Conservation (phyloP, 768 basidiomycete species). For the Rhodotorula diobovata region DNA sequence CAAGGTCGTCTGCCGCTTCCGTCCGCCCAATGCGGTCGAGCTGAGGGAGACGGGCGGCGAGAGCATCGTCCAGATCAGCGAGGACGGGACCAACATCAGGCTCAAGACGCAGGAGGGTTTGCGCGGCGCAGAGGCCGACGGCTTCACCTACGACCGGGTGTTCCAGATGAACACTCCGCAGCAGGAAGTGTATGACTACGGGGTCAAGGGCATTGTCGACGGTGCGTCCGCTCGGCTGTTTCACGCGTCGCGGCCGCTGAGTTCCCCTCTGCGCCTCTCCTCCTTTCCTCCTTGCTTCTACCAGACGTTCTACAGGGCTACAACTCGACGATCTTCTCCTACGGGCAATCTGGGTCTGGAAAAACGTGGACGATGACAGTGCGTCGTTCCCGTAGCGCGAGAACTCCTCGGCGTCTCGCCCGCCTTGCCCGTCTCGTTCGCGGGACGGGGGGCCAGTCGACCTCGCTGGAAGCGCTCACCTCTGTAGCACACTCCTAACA, state of each 20-base stretch:
- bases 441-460: no score
- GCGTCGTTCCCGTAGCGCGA: slow-evolving; percentile 35
- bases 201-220: slow-evolving; percentile 94
- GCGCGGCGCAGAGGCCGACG: slow-evolving; percentile 83
- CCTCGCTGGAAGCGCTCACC: no score
- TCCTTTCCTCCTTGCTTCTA: no score
- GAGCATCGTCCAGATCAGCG: slow-evolving; percentile 82
- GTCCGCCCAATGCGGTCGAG: slow-evolving; percentile 90
- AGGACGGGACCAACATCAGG: slow-evolving; percentile 75
- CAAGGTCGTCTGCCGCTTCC: slow-evolving; percentile 99
- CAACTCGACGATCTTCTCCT: slow-evolving; percentile 88
- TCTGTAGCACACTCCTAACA: background rate
- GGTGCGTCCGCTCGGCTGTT: slow-evolving; percentile 52
- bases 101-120: slow-evolving; percentile 65
- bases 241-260: background rate
- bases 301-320: slow-evolving; percentile 98
- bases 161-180: slow-evolving; percentile 90
- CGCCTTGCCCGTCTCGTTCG: slow-evolving; percentile 2
- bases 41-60: slow-evolving; percentile 71
- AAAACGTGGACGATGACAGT: slow-evolving; percentile 99
- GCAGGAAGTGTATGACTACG: slow-evolving; percentile 94
- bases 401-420: background rate
- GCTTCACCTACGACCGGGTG: slow-evolving; percentile 94
- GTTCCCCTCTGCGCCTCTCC: background rate
- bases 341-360: slow-evolving; percentile 77